Conservation (phyloP, 1,139 yeast species). For the Candida sp. region DNA sequence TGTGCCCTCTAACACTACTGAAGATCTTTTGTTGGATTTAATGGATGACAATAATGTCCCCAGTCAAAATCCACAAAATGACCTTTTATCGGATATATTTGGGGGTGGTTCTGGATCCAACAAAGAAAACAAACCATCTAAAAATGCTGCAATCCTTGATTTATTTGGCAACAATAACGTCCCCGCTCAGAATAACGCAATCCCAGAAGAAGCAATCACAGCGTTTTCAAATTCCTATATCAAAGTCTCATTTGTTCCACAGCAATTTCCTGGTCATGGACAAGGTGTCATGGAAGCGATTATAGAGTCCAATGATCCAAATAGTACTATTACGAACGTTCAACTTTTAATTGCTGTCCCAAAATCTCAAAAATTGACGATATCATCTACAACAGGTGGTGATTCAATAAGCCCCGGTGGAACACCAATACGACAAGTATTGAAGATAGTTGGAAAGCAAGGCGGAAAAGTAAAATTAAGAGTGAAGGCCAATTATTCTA, state of each 20-base stretch:
- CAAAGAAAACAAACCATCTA: constrained; percentile 9
- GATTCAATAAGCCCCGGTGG: constrained; percentile 29
- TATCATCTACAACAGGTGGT: constrained; percentile 62
- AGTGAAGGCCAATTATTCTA: constrained; percentile 59
- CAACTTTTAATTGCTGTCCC: constrained; percentile 88
- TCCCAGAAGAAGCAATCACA: constrained; percentile 14
- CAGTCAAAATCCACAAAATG: constrained; percentile 21
- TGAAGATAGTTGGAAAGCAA: constrained; percentile 65
- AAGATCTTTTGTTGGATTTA: constrained; percentile 71
- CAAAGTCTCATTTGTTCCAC: constrained; percentile 33
- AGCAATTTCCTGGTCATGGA: constrained; percentile 34
- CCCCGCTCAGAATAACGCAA: constrained; percentile 3
- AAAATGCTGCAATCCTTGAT: constrained; percentile 44
- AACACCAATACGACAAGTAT: constrained; percentile 53
- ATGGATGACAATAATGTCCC: constrained; percentile 51
- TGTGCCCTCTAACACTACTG: constrained; percentile 20
- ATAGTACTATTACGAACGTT: constrained; percentile 32
- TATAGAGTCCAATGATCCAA: constrained; percentile 23
- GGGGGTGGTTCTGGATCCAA: constrained; percentile 24
- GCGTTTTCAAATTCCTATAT: constrained; percentile 39
- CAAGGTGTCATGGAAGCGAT: constrained; percentile 46
- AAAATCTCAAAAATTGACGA: constrained; percentile 78
- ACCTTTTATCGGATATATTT: constrained; percentile 71
- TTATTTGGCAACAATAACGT: constrained; percentile 30
- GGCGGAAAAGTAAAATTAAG: constrained; percentile 78